Base-by-base conservation (phyloP, 495 filamentous ascomycete species). In the Umbilicaria muhlenbergii region DNA sequence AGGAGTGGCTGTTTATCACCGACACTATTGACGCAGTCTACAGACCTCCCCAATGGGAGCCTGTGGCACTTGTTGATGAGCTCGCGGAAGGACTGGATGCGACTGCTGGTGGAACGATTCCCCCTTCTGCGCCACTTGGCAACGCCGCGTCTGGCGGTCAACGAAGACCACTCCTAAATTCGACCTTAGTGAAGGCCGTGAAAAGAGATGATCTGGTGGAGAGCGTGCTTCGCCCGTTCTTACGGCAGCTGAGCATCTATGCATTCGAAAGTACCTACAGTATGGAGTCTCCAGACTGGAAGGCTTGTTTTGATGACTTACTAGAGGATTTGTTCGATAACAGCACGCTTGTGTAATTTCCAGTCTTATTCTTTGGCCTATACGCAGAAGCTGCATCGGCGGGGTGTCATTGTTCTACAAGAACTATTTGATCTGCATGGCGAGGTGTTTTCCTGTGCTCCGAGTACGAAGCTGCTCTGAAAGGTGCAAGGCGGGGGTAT, bases 21-120 rank as follows among this genome's bases (percentile, higher is more conserved):
- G 92, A 99, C 57, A 95, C 88, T 32, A 88, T 94, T 50, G 91
- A 99, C 55, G 87, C 92, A 1, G 86, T 96, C 17, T 96, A 96
- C 55, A 76, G 81, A 13, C 80, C 86, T 1, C 60, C 74, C n/a
- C 63, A 69, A 39, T 82, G 78, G 64, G 70, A 77, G 42, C 75
- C 88, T 1, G 67, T 80, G 3, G 85, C 86, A 1, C 69, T 96
- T 11, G 80, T 82, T 14, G 91, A 98, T 50, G 84, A 89, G 52
- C 65, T 98, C 7, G 81, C 83, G 0, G 84, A 91, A 51, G 80
- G 77, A 46, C 65, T 95, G 0, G 81, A 81, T 10, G 61, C 65
- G 3, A 61, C 63, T 11, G 55, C 54, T 24, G 56, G 68, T 12
- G 51, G 59, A 2, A 53, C 41, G 21, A 42, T 12, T 6, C 36